Conservation (phyloP, 1,284 basidiomycete genomes). For the Kwoniella shivajii region DNA sequence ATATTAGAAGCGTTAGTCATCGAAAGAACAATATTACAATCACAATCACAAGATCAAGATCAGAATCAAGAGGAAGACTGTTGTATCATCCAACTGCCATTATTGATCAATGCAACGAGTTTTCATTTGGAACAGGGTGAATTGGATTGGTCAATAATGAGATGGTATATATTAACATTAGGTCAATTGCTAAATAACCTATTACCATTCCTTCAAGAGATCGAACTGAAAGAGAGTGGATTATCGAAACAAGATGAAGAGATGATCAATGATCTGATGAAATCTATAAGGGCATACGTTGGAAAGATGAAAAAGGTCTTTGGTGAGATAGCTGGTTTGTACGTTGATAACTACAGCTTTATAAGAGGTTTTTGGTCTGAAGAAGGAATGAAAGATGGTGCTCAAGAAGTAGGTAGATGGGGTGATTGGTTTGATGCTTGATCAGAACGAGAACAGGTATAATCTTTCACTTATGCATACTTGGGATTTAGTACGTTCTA, state of each 20-base stretch:
- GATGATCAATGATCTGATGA: constrained; percentile 24
- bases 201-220: constrained; percentile 20
- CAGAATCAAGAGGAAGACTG: constrained; percentile 8
- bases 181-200: constrained; percentile 21
- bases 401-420: constrained; percentile 40
- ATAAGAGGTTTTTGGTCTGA: constrained; percentile 42
- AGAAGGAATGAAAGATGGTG: constrained; percentile 32
- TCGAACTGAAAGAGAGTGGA: neutral
- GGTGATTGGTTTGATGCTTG: constrained; percentile 34
- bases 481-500: too few species aligned
- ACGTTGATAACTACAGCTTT: constrained; percentile 40
- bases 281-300: constrained; percentile 31
- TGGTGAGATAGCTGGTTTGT: constrained; percentile 36
- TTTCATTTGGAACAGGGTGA: constrained; percentile 13
- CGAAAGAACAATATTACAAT: constrained; percentile 27
- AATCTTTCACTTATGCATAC: too few species aligned
- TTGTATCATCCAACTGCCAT: neutral
- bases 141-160: constrained; percentile 32
- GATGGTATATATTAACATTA: constrained; percentile 26
- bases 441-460: too few species aligned
- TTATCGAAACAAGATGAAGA: constrained; percentile 1
- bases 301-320: constrained; percentile 45
- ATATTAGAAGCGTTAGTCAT: constrained; percentile 38
- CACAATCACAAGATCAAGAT: neutral
- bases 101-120: neutral